Evolutionary conservation across 495 filamentous ascomycete genomes (phyloP), one percentile per base, ranked within the genome.

Genomic region (Aspergillus affinis): DNA sequence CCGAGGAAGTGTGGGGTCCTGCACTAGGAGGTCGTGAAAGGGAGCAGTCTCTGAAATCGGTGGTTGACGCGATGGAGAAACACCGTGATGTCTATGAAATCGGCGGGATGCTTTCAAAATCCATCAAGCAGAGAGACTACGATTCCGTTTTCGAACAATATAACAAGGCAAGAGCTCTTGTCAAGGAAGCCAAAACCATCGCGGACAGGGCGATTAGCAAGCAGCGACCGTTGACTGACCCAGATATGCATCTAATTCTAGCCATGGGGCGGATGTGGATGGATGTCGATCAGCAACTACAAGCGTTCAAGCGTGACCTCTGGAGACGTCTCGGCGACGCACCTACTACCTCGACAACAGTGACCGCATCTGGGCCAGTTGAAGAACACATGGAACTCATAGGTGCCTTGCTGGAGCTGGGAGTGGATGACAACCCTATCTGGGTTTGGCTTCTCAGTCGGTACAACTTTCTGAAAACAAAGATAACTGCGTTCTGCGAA

Each of bases 1-100:
- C 93, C 0, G 91, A 98, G 69, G 95, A 98, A 61, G 86, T 98
- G 4, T 98, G 94, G 90, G 94, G 95, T 0, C 95, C 95, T 17
- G 93, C 92, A 18, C 77, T 98, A 52, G 91, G 91, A 29, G 93
- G 94, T 1, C 83, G 90, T n/a, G 93, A 97, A 59, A 88, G 91
- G 65, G 95, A 98, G 67, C 90, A 92, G 63, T 85, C 85, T 57
- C 75, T 98, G 48, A 92, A 91, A 72, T 81, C 85, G 0, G 82
- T 96, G 7, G 77, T 91, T 36, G 78, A 81, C 4, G 83, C 84
- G 6, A 82, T 98, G 55, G 91, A 96, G 63, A 85, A 81, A 61
- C 86, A 91, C 66, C 88, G 87, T 58, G 89, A 87, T 51, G 83
- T 93, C 26, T 88, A 97, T 55, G 90, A 95, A 69, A 83, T 91